These are phyloP conservation scores for Hylodesmum podocarpum DNA, from an alignment of 306 rosid species.

Conservation along the genomic window DNA sequence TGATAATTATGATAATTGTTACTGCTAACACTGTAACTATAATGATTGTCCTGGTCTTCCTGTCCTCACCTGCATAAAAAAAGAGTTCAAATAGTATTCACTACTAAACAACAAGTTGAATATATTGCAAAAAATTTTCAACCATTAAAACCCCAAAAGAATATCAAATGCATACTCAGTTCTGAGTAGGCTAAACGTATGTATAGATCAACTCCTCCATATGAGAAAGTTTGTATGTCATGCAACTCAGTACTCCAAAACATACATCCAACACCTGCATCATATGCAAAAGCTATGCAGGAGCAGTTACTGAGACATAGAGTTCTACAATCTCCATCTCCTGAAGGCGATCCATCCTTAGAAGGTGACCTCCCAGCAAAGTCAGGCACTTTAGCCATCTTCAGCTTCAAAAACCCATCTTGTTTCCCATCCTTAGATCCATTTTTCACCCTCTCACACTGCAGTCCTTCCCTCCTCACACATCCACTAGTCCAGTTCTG, in stretches of 20 bases:
- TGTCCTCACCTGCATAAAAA: background rate
- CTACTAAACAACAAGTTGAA: background rate
- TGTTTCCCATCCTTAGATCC: background rate
- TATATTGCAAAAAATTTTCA: background rate
- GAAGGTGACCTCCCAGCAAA: background rate
- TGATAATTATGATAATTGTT: background rate
- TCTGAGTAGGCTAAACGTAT: background rate
- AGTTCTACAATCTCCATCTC: background rate
- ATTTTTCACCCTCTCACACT: background rate
- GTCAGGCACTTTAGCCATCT: background rate
- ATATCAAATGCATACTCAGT: background rate
- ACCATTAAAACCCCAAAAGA: background rate
- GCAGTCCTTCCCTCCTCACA: background rate
- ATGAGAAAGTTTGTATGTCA: background rate
- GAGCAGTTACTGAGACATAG: background rate
- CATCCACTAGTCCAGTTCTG: background rate
- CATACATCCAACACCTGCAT: background rate
- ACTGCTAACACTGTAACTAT: background rate
- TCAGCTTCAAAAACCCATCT: background rate
- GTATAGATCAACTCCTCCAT: background rate
- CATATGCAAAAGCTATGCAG: background rate
- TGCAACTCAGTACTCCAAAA: background rate
- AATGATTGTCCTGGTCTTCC: background rate
- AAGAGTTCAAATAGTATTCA: background rate
- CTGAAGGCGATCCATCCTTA: background rate